Conservation (phyloP, 148 eudicot genomes). For the Chenopodium suecicum region DNA sequence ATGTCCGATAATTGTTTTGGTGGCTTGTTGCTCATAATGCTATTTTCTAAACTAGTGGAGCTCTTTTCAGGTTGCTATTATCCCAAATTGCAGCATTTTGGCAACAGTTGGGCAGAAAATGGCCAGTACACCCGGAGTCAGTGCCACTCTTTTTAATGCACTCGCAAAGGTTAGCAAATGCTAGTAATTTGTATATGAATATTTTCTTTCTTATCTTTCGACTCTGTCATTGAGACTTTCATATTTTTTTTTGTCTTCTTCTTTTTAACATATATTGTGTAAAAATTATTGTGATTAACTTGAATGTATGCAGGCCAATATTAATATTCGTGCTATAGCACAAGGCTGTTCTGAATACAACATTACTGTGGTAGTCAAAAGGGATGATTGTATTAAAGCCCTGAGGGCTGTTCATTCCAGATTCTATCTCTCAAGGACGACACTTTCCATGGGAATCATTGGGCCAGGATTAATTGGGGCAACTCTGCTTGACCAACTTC, state of each 20-base stretch:
- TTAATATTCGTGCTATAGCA: conserved; percentile 95
- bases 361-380: conserved; percentile 78
- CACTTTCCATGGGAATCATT: conserved; percentile 91
- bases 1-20: background rate
- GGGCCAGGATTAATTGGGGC: conserved; percentile 98
- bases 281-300: background rate
- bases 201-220: background rate
- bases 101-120: conserved; percentile 98
- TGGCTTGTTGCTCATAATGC: background rate
- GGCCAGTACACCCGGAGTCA: conserved; percentile 99
- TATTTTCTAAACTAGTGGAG: conserved; percentile 9
- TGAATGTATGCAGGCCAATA: conserved; percentile 68
- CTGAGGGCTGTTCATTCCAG: conserved; percentile 90
- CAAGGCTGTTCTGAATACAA: conserved; percentile 99
- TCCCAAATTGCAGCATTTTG: conserved; percentile 91
- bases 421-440: conserved; percentile 89
- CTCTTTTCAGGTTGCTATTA: conserved; percentile 73
- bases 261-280: background rate
- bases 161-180: conserved; percentile 74
- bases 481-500: conserved; percentile 88
- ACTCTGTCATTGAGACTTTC: conserved; percentile 9
- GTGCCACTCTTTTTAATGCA: conserved; percentile 92
- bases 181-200: background rate
- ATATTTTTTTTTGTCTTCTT: background rate
- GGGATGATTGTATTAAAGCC: conserved; percentile 92